These are phyloP conservation scores for Tetrahymena malaccensis DNA, from an alignment of 73 alveolate species.

Conservation along the genomic window DNA sequence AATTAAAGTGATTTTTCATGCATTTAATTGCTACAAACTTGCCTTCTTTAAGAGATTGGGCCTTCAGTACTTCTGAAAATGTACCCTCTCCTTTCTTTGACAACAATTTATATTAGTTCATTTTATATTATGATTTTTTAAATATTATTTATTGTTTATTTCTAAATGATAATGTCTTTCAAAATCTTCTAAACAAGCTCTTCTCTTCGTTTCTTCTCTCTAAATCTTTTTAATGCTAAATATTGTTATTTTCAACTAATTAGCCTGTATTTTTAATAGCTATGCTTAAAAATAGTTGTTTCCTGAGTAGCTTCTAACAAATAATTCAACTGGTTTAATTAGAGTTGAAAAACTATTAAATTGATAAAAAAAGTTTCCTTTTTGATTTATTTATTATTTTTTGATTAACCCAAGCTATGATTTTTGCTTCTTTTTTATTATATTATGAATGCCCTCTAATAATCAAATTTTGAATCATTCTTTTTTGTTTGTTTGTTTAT, in stretches of 20 bases:
- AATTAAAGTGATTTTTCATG: conserved; percentile 74
- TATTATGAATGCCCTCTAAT: too few relatives aligned
- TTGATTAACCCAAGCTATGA: not conserved
- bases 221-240: not conserved
- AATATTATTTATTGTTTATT: not conserved
- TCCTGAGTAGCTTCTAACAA: not conserved
- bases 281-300: not conserved
- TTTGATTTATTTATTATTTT: not conserved
- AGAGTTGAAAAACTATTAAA: not conserved
- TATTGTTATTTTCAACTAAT: too few relatives aligned
- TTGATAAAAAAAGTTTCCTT: not conserved
- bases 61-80: conserved; percentile 94
- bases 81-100: conserved; percentile 94
- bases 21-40: conserved; percentile 91
- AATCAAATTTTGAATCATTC: not conserved
- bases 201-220: not conserved
- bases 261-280: not conserved
- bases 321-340: not conserved
- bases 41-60: conserved; percentile 87
- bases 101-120: conserved; percentile 49
- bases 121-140: not conserved
- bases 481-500: not conserved
- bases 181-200: not conserved
- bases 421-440: not conserved
- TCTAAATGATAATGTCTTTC: not conserved